These are phyloP conservation scores for Sporobolus alterniflorus DNA, from an alignment of 202 grass and related monocot genomes.

Conservation along the genomic window DNA sequence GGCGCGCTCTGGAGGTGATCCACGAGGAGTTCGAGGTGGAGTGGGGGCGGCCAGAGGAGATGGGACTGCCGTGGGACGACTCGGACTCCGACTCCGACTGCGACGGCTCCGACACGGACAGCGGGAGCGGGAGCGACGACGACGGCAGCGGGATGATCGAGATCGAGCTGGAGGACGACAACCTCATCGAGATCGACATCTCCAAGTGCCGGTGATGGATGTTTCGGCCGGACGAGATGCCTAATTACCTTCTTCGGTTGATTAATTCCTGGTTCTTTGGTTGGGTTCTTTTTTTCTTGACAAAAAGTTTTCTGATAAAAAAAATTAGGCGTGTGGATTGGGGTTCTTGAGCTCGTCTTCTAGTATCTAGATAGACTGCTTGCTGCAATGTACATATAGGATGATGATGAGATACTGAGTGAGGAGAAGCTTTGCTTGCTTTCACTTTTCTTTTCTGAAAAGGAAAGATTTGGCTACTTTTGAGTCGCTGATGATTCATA, in stretches of 20 bases:
- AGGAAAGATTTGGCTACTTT: background rate
- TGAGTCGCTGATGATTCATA: slow-evolving; percentile 7
- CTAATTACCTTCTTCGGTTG: background rate
- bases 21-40: slow-evolving; percentile 92
- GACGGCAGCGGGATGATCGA: slow-evolving; percentile 76
- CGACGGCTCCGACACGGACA: background rate
- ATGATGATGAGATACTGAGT: slow-evolving; percentile 10
- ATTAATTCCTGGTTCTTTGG: slow-evolving; percentile 24
- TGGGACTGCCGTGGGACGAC: slow-evolving; percentile 52
- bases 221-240: background rate
- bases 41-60: slow-evolving; percentile 41
- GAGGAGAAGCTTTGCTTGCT: slow-evolving; percentile 18
- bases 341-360: background rate
- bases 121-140: background rate
- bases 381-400: slow-evolving; percentile 54
- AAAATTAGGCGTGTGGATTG: slow-evolving; percentile 35
- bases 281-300: slow-evolving; percentile 28
- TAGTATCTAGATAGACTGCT: background rate
- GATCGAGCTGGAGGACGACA: slow-evolving; percentile 93
- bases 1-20: slow-evolving; percentile 81
- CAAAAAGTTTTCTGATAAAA: background rate
- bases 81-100: slow-evolving; percentile 33
- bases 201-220: slow-evolving; percentile 58
- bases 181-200: slow-evolving; percentile 99
- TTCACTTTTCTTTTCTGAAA: background rate